Base-by-base conservation (phyloP, 1,139 yeast species). In the Diutina scorzettiae region DNA sequence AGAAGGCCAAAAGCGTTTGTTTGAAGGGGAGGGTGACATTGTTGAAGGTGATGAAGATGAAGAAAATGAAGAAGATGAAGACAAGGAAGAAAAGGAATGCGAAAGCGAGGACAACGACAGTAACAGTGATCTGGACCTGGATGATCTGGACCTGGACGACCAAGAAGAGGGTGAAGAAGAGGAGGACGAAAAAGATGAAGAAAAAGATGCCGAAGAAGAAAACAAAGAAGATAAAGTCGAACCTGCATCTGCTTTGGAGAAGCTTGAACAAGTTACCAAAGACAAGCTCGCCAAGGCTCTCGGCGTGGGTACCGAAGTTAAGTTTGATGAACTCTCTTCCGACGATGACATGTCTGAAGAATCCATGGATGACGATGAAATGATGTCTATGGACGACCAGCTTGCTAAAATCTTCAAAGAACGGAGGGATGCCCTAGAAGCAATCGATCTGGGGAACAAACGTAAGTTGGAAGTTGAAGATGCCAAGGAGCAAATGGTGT, bases 301-400 rank as follows among this genome's bases (percentile, higher is more conserved):
- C 41, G 85, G 87, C 5, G 69, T 84, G 34, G 81, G 84, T 8
- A 69, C 76, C 1, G 63, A 58, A 49, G 70, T 67, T 14, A 69
- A 69, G 44, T 64, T 61, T 42, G 69, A 62, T 5, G 73, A 67
- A 17, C 47, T 59, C 42, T 65, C 60, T 27, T 69, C 72, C 11
- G 39, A 34, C 14, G 63, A 58, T 21, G 66, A 58, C 42, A 71
- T 70, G 12, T 73, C 73, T 42, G 83, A 77, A 45, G 94, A 84
- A 48, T 76, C 87, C 2, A 83, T 86, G 94, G 93, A 91, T 51
- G 99, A 91, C 57, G 97, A 89, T 51, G 89, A 87, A 58, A 91
- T 91, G 99, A 78, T 89, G 79, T 95, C 91, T 14, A 74, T 91
- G 56, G 98, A 91, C 57, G 86, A 72, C 23, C 93, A 86, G 47